Percentiles rank a stretch among this genome's conserved stretches.
Conservation (phyloP, 352 stramenopile species). For the Phytophthora pluvialis region DNA sequence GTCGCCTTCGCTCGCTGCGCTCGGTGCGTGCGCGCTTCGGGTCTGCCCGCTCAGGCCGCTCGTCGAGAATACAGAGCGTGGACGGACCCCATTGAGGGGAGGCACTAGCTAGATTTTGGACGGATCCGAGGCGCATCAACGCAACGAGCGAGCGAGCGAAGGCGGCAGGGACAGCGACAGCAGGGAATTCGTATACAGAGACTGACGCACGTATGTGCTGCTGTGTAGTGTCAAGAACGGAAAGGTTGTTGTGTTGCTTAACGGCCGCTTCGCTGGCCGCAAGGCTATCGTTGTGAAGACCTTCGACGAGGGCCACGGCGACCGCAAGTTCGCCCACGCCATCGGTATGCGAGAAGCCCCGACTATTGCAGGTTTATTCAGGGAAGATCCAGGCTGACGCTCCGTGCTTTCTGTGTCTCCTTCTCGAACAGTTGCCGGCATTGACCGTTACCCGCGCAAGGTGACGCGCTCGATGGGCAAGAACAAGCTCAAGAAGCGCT, state of each 20-base stretch:
- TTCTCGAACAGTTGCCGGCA: conserved; percentile 87
- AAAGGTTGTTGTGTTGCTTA: conserved; percentile 99
- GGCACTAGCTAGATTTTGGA: background rate
- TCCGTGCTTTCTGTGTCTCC: conserved; percentile 3
- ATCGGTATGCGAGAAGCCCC: conserved; percentile 67
- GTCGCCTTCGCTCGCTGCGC: conserved; percentile 3
- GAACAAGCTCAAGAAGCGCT: conserved; percentile 97
- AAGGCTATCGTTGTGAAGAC: conserved; percentile 99
- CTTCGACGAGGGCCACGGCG: conserved; percentile 95
- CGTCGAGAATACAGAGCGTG: conserved; percentile 3
- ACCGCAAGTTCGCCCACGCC: conserved; percentile 98
- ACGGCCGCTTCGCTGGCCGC: conserved; percentile 98
- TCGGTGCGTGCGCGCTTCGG: conserved; percentile 16
- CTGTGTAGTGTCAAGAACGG: conserved; percentile 94
- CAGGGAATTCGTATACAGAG: conserved; percentile 2
- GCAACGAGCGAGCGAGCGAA: conserved; percentile 6
- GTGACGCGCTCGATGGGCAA: conserved; percentile 97
- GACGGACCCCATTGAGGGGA: background rate
- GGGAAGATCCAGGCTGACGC: conserved; percentile 1
- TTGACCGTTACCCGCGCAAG: conserved; percentile 97
- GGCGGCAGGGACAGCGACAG: conserved; percentile 3
- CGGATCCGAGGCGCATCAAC: conserved; percentile 19
- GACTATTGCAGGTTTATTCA: conserved; percentile 6
- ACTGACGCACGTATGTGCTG: conserved; percentile 25
- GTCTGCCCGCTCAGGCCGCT: conserved; percentile 3